A percentile compares a stretch with the other conserved stretches of the same genome.
Conservation (phyloP, 805 yeast species). For the Pichia scutulata region DNA sequence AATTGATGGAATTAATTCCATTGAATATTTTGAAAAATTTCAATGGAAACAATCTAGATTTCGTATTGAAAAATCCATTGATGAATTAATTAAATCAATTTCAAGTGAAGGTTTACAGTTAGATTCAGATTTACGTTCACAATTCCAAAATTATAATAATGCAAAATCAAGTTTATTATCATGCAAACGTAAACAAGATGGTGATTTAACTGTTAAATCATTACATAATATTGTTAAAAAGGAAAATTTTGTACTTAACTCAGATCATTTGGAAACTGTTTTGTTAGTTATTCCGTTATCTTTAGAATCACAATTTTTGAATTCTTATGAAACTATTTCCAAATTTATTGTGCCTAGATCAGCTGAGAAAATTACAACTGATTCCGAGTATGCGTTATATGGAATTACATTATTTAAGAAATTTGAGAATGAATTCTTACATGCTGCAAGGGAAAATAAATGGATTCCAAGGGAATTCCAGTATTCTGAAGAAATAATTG, state of each 20-base stretch:
- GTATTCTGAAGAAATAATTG: constrained; percentile 70
- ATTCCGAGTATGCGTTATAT: constrained; percentile 66
- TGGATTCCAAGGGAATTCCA: constrained; percentile 91
- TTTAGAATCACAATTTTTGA: constrained; percentile 51
- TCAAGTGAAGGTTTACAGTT: constrained; percentile 73
- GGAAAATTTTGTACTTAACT: constrained; percentile 72
- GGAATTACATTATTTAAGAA: constrained; percentile 82
- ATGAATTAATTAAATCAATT: constrained; percentile 62
- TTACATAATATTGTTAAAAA: constrained; percentile 82
- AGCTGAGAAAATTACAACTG: constrained; percentile 62
- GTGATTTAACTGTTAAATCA: constrained; percentile 86
- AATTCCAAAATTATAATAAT: constrained; percentile 65
- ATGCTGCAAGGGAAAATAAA: constrained; percentile 71
- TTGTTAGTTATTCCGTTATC: constrained; percentile 80
- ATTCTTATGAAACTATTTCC: constrained; percentile 66
- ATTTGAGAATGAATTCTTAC: constrained; percentile 58
- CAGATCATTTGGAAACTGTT: constrained; percentile 83
- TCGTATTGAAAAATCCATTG: constrained; percentile 75
- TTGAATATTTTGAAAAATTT: constrained; percentile 64
- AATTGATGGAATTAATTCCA: constrained; percentile 40
- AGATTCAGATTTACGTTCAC: constrained; percentile 76
- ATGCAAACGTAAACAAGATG: constrained; percentile 87
- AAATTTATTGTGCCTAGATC: constrained; percentile 89
- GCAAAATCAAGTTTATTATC: constrained; percentile 81
- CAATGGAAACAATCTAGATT: constrained; percentile 86